Conservation (phyloP, 257 asterid species). For the Coffea eugenioides region DNA sequence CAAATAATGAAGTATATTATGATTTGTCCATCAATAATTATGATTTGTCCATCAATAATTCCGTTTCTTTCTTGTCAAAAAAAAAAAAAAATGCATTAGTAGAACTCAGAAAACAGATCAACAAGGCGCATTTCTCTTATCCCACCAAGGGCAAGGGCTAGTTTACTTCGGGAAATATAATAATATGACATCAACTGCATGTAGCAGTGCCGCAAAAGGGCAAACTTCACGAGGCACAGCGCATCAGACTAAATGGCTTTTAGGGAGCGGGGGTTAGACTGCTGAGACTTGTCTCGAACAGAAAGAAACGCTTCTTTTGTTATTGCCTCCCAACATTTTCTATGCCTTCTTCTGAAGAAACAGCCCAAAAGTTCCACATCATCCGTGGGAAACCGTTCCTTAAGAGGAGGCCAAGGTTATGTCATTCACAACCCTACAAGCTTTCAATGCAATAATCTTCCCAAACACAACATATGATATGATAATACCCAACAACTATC, state of each 20-base stretch:
- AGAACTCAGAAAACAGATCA: too few relatives aligned
- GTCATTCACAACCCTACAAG: background rate
- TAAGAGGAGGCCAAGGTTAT: background rate
- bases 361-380: constrained; percentile 16
- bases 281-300: constrained; percentile 13
- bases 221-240: background rate
- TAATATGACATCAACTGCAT: too few relatives aligned
- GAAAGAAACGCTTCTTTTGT: constrained; percentile 12
- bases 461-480: background rate
- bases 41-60: too few relatives aligned
- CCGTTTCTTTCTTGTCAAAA: too few relatives aligned
- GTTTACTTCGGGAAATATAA: too few relatives aligned
- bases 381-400: background rate
- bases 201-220: background rate
- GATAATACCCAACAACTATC: background rate
- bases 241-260: constrained; percentile 14
- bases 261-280: constrained; percentile 19
- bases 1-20: too few relatives aligned
- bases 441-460: background rate
- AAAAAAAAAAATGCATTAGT: too few relatives aligned
- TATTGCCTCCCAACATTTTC: constrained; percentile 16
- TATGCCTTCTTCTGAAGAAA: constrained; percentile 21
- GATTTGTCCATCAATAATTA: too few relatives aligned
- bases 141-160: too few relatives aligned
- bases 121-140: too few relatives aligned